Conservation (phyloP, 2,329 filamentous ascomycete genomes). For the Dothiorella sarmentorum region DNA sequence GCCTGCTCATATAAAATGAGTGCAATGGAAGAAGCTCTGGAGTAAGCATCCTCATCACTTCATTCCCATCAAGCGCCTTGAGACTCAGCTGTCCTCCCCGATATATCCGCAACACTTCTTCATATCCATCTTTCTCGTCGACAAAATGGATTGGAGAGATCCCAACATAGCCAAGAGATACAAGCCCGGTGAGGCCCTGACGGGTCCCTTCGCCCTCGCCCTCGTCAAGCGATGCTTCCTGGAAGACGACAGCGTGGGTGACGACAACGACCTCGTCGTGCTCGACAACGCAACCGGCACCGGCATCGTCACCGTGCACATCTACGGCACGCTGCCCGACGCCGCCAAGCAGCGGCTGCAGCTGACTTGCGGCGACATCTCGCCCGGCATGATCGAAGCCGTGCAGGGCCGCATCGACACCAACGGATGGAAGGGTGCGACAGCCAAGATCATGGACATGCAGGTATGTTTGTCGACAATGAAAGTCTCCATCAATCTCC, state of each 20-base stretch:
- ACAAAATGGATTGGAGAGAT: constrained; percentile 18
- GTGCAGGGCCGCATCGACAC: constrained; percentile 38
- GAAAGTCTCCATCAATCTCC: constrained; percentile 20
- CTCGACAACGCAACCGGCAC: constrained; percentile 55
- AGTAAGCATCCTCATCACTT: neutral
- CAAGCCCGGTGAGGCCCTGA: constrained; percentile 30
- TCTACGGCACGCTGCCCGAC: constrained; percentile 41
- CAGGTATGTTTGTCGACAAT: constrained; percentile 32
- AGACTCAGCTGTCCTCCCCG: neutral
- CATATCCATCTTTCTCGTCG: no score
- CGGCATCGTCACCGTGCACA: constrained; percentile 47
- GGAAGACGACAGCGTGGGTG: constrained; percentile 11
- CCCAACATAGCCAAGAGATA: constrained; percentile 27
- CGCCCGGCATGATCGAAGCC: constrained; percentile 42
- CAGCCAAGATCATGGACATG: constrained; percentile 46
- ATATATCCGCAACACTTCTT: neutral
- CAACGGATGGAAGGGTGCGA: constrained; percentile 48
- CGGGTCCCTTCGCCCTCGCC: constrained; percentile 28
- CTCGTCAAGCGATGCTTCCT: constrained; percentile 33
- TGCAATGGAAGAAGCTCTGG: no score
- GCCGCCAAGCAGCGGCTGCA: constrained; percentile 43
- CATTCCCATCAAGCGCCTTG: neutral
- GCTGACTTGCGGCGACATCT: constrained; percentile 51
- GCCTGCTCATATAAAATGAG: neutral
- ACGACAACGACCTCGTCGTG: constrained; percentile 30